These are phyloP conservation scores for Apiotrichum domesticum DNA, from an alignment of 1,284 basidiomycete species.

Conservation along the genomic window DNA sequence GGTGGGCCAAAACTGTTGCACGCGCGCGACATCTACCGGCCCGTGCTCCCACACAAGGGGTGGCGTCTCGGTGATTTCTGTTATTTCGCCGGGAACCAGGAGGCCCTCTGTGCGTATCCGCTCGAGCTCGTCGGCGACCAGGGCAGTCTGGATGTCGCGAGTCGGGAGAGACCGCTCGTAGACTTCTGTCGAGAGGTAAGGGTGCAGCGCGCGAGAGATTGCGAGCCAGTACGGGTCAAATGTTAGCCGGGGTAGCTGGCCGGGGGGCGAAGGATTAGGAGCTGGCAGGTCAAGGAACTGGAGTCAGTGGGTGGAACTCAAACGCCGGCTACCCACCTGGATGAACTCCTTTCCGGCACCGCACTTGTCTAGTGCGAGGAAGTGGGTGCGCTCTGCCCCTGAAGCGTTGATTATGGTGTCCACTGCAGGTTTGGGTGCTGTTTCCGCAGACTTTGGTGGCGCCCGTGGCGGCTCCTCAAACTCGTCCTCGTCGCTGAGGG, in stretches of 20 bases:
- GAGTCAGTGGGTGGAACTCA: not conserved
- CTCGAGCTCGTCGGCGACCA: conserved; percentile 59
- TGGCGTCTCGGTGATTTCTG: conserved; percentile 24
- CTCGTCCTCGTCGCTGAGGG: conserved; percentile 20
- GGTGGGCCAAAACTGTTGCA: conserved; percentile 68
- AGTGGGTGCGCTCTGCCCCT: conserved; percentile 39
- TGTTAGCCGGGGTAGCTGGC: conserved; percentile 49
- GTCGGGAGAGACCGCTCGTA: conserved; percentile 58
- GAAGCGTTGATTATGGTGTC: too few species aligned
- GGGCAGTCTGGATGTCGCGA: conserved; percentile 54
- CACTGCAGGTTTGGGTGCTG: not conserved
- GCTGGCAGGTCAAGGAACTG: conserved; percentile 66
- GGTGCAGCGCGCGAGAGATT: conserved; percentile 78
- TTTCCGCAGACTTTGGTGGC: not conserved
- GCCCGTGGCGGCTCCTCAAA: conserved; percentile 10
- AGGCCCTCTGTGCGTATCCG: conserved; percentile 55
- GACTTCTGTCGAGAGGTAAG: conserved; percentile 59
- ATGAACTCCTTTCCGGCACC: conserved; percentile 73
- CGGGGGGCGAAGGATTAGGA: conserved; percentile 18
- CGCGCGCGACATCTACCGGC: conserved; percentile 51
- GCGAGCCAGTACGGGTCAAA: conserved; percentile 93
- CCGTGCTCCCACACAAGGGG: conserved; percentile 30
- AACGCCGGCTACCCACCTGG: conserved; percentile 56
- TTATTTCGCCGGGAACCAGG: conserved; percentile 21
- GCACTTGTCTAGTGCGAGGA: conserved; percentile 92